A percentile compares a stretch with the other conserved stretches of the same genome.
phyloP scores from a whole-genome alignment of 1,284 basidiomycete genomes.

The Peniophora sp. region DNA sequence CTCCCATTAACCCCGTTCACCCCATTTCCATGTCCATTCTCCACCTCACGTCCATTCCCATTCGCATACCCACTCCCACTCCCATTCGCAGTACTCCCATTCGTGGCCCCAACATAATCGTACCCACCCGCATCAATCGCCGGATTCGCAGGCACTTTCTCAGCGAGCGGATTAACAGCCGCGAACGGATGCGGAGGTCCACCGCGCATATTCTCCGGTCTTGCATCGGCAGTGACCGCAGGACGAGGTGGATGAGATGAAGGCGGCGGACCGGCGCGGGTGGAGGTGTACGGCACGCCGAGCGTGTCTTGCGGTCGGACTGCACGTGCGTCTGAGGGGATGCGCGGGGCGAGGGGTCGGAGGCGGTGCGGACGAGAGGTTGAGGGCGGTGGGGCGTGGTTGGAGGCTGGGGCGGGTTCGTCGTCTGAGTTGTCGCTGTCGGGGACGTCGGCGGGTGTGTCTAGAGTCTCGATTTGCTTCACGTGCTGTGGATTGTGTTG shows the following conservation, averaged over 20 bases:
- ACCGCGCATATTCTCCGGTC: neutral
- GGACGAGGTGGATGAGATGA: neutral
- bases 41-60: constrained; percentile 6
- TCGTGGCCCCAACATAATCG: constrained; percentile 3
- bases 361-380: neutral
- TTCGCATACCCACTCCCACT: too few species aligned
- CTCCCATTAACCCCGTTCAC: too few species aligned
- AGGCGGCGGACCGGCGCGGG: neutral
- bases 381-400: neutral
- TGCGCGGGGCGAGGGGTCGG: too few species aligned
- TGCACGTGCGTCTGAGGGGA: too few species aligned
- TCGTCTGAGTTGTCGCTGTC: neutral
- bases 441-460: neutral
- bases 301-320: neutral
- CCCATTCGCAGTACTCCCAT: constrained; percentile 9
- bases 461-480: neutral
- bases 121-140: too few species aligned
- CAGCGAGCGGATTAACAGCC: too few species aligned
- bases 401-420: neutral
- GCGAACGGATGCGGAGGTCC: neutral
- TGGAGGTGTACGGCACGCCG: neutral
- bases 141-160: too few species aligned
- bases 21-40: too few species aligned
- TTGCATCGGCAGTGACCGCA: neutral
- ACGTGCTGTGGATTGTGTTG: too few species aligned